These are phyloP conservation scores for Emergomyces orientalis DNA, from an alignment of 2,329 filamentous ascomycete genomes.

Conservation along the genomic window DNA sequence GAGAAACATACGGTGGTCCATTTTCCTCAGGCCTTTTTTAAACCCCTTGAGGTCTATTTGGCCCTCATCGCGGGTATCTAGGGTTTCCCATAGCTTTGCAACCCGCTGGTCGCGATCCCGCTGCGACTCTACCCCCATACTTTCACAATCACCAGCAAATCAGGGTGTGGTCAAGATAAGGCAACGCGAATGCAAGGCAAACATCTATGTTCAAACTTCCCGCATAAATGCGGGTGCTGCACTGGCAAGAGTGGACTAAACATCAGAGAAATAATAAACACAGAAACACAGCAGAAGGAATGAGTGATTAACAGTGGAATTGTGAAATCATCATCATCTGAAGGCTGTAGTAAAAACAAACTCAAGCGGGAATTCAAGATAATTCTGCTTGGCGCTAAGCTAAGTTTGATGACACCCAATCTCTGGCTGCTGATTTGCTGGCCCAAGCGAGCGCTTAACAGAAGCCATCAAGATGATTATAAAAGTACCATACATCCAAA, in stretches of 20 bases:
- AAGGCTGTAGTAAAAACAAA: neutral
- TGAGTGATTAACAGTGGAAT: neutral
- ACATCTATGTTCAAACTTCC: slow-evolving; percentile 9
- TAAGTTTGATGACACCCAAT: too few relatives aligned
- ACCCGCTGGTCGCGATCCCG: slow-evolving; percentile 73
- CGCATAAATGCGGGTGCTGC: slow-evolving; percentile 13
- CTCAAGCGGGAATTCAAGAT: neutral
- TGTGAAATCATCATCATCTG: neutral
- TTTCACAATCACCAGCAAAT: slow-evolving; percentile 18
- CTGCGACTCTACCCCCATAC: slow-evolving; percentile 66
- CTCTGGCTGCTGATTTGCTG: neutral
- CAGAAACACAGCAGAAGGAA: neutral
- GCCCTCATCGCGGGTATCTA: slow-evolving; percentile 68
- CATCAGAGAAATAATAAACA: slow-evolving; percentile 11
- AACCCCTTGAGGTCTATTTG: slow-evolving; percentile 77
- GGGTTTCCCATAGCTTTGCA: slow-evolving; percentile 70
- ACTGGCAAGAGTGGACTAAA: slow-evolving; percentile 11
- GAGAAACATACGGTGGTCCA: slow-evolving; percentile 68
- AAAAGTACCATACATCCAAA: too few relatives aligned
- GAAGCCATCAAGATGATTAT: too few relatives aligned
- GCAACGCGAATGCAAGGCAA: slow-evolving; percentile 14
- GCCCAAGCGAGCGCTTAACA: slow-evolving; percentile 2
- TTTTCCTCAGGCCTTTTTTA: slow-evolving; percentile 72
- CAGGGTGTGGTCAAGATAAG: neutral
- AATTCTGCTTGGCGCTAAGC: neutral